phyloP scores from a whole-genome alignment of 768 basidiomycete species.

The Melanogaster broomeanus region DNA sequence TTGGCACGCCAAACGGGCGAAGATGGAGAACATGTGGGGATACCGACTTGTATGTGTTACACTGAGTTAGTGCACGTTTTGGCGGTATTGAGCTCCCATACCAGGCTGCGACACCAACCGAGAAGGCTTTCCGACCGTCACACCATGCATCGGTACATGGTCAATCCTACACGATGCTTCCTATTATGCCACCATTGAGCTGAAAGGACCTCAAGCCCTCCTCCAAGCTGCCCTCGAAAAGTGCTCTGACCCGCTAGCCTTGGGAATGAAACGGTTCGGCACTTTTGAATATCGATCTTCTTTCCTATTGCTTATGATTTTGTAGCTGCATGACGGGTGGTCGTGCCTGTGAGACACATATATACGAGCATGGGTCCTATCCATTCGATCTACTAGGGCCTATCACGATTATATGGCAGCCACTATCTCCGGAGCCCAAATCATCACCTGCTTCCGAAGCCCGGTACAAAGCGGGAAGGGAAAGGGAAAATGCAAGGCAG shows the following conservation, averaged over 20 bases:
- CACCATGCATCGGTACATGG: conserved; percentile 86
- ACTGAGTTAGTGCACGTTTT: too few species aligned
- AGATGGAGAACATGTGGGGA: conserved; percentile 92
- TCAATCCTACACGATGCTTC: conserved; percentile 91
- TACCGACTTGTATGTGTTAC: conserved; percentile 68
- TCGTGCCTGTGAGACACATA: conserved; percentile 62
- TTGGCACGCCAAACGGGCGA: conserved; percentile 97
- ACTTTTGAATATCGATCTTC: background rate
- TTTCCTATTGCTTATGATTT: conserved; percentile 1
- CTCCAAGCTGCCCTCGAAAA: conserved; percentile 52
- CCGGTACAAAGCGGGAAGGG: conserved; percentile 9
- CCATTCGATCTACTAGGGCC: conserved; percentile 76
- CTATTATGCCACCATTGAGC: conserved; percentile 75
- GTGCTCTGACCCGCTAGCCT: conserved; percentile 68
- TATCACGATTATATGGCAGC: conserved; percentile 72
- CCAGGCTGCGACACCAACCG: conserved; percentile 83
- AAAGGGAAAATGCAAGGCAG: conserved; percentile 28
- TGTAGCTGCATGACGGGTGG: conserved; percentile 68
- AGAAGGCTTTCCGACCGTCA: conserved; percentile 90
- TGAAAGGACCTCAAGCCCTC: conserved; percentile 61
- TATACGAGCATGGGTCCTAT: conserved; percentile 65
- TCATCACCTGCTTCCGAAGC: background rate
- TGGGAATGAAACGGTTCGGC: conserved; percentile 61
- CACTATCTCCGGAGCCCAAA: conserved; percentile 21
- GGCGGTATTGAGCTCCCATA: background rate